A percentile compares a stretch with the other conserved stretches of the same genome.
These are phyloP conservation scores for Neofusicoccum sp. DNA, from an alignment of 2,329 filamentous ascomycete genomes.

Conservation along the genomic window DNA sequence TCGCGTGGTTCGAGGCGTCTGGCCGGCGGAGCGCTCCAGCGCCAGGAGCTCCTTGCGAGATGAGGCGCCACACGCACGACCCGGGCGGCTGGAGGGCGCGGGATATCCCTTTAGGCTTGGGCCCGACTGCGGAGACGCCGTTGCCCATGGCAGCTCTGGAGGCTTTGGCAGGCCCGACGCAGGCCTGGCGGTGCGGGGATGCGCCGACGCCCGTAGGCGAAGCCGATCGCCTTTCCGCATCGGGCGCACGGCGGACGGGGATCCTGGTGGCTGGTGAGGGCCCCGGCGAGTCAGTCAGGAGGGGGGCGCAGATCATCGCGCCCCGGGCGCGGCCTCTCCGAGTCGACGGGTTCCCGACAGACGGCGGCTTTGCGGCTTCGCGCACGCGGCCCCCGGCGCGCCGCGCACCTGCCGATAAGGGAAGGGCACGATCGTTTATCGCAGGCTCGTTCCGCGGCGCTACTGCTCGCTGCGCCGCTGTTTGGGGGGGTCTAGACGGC, in stretches of 20 bases:
- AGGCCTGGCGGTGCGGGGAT: conserved; percentile 12
- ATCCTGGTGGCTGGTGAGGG: conserved; percentile 11
- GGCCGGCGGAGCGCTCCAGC: not conserved
- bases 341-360: conserved; percentile 5
- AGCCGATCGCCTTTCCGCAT: conserved; percentile 17
- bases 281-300: not conserved
- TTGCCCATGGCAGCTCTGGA: conserved; percentile 12
- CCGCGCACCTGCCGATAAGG: conserved; percentile 1
- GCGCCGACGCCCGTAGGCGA: conserved; percentile 7
- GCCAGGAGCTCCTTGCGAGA: conserved; percentile 10
- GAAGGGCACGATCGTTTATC: not conserved
- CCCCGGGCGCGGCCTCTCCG: conserved; percentile 9
- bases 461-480: too few relatives aligned
- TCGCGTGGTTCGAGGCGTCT: conserved; percentile 2
- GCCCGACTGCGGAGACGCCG: conserved; percentile 15
- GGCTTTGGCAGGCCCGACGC: conserved; percentile 9
- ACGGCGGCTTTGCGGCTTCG: conserved; percentile 3
- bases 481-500: too few relatives aligned
- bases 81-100: conserved; percentile 6
- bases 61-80: conserved; percentile 4
- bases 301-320: conserved; percentile 2
- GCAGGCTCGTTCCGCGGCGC: too few relatives aligned
- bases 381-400: not conserved
- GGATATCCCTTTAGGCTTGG: conserved; percentile 9
- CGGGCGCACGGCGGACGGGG: conserved; percentile 6